These are phyloP conservation scores for Macrophomina tecta DNA, from an alignment of 2,329 filamentous ascomycete genomes.

Conservation along the genomic window DNA sequence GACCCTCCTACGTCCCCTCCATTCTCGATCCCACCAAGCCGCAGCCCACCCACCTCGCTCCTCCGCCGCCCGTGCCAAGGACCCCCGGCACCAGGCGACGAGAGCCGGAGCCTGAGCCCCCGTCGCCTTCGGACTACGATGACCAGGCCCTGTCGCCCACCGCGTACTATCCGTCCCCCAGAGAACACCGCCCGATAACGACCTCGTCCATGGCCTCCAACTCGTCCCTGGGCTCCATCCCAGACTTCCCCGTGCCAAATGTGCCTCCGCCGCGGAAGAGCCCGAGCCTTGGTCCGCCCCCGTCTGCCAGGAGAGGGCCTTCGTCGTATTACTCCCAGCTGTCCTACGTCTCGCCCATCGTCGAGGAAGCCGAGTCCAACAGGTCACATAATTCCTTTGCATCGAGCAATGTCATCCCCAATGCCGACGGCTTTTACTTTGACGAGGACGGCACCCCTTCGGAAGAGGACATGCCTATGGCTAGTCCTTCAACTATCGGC, in stretches of 20 bases:
- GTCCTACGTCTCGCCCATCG: conserved; percentile 56
- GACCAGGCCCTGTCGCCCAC: conserved; percentile 43
- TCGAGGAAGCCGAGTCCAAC: conserved; percentile 54
- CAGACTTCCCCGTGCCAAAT: conserved; percentile 49
- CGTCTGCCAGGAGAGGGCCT: conserved; percentile 54
- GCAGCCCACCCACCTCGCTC: conserved; percentile 40
- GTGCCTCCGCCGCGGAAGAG: conserved; percentile 45
- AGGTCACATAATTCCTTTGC: conserved; percentile 52
- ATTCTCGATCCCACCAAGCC: conserved; percentile 42
- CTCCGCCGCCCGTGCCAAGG: conserved; percentile 31
- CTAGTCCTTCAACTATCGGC: conserved; percentile 28
- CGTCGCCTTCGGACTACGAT: conserved; percentile 36
- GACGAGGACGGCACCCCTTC: conserved; percentile 44
- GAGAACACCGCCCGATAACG: conserved; percentile 40
- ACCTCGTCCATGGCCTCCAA: conserved; percentile 46
- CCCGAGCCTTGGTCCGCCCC: conserved; percentile 55
- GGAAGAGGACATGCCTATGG: conserved; percentile 47
- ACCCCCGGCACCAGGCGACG: conserved; percentile 13
- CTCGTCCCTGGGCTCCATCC: conserved; percentile 50
- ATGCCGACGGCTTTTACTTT: conserved; percentile 48
- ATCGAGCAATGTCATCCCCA: conserved; percentile 57
- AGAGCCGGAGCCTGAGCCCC: conserved; percentile 31
- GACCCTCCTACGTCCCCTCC: conserved; percentile 47
- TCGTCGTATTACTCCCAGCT: conserved; percentile 56
- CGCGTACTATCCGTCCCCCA: conserved; percentile 36